A percentile compares a stretch with the other conserved stretches of the same genome.
Conservation (phyloP, 164 flowering plant species). For the Chimonanthus salicifolius region DNA sequence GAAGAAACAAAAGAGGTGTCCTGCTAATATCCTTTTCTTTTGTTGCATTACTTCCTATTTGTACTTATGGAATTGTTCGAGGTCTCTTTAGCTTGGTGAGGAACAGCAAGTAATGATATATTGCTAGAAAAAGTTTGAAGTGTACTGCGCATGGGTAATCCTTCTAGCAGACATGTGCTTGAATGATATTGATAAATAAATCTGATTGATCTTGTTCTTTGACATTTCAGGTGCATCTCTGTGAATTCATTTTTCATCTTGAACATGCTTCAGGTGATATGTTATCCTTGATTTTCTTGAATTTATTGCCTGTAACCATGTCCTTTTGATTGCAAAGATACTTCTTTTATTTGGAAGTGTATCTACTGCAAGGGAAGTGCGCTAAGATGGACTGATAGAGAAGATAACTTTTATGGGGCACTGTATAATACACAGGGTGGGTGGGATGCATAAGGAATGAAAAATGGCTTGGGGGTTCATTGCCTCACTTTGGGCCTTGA, state of each 20-base stretch:
- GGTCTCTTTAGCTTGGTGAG: no score
- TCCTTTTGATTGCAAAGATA: background rate
- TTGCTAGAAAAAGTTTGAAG: background rate
- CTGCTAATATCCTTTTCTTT: background rate
- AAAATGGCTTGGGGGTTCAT: no score
- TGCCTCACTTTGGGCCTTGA: no score
- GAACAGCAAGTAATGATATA: background rate
- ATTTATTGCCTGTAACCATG: background rate
- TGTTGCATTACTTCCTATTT: background rate
- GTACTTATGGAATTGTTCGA: background rate
- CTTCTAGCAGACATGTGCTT: background rate
- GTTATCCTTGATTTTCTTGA: constrained; percentile 4
- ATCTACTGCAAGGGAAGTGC: no score
- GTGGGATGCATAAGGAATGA: no score
- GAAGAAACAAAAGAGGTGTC: no score
- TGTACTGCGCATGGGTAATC: background rate
- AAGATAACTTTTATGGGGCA: no score
- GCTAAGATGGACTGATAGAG: no score
- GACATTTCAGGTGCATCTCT: constrained; percentile 79
- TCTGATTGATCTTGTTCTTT: background rate
- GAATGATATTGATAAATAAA: background rate
- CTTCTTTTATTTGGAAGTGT: background rate
- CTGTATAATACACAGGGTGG: no score
- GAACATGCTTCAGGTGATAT: constrained; percentile 86
- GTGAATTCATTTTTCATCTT: constrained; percentile 65